These are phyloP conservation scores for Eucalyptus tenuipes DNA, from an alignment of 345 rosid genomes.

Conservation along the genomic window DNA sequence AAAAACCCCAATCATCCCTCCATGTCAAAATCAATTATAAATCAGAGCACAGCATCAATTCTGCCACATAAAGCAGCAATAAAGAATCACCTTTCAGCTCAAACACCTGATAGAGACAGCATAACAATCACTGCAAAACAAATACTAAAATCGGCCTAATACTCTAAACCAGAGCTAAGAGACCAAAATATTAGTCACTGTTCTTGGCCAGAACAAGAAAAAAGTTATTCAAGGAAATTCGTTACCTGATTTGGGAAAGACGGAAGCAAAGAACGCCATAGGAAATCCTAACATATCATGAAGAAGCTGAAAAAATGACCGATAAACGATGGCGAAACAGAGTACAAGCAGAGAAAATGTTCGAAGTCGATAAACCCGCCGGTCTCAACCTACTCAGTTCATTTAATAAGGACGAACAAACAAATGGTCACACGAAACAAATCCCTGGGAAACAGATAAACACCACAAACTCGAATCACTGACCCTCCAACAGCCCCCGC, in stretches of 20 bases:
- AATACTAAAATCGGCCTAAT: not conserved
- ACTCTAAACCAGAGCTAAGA: not conserved
- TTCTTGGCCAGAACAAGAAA: no score
- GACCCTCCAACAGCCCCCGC: constrained; percentile 75
- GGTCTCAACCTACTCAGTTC: no score
- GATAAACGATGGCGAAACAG: not conserved
- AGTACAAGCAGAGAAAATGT: not conserved
- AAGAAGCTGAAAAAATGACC: not conserved
- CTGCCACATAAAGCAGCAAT: not conserved
- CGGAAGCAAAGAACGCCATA: no score
- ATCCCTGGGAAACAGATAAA: no score
- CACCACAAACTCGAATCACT: not conserved
- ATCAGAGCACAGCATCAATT: not conserved
- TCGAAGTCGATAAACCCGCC: no score
- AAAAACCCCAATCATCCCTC: not conserved
- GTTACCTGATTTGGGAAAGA: no score
- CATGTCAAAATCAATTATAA: not conserved
- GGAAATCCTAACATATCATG: not conserved
- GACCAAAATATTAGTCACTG: not conserved
- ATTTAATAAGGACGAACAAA: no score
- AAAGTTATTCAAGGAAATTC: not conserved
- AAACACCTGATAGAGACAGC: not conserved
- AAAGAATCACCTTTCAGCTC: not conserved
- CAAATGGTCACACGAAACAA: no score
- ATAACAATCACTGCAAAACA: not conserved